Evolutionary conservation across 805 yeast species (phyloP).

Genomic region (Hanseniaspora taiwanica): DNA sequence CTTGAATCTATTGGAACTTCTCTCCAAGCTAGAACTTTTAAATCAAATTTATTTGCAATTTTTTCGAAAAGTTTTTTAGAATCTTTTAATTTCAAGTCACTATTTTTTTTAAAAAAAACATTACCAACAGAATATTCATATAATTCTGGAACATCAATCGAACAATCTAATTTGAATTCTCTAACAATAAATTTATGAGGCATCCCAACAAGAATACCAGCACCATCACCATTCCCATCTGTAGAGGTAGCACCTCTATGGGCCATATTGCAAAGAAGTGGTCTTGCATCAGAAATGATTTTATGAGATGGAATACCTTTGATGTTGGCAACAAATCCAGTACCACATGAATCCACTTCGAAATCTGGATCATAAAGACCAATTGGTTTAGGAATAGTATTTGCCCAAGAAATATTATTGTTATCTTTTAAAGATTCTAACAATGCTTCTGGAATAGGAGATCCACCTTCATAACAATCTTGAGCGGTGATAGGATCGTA

Average conservation of each 20-base stretch:
- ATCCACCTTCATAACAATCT: constrained; percentile 21
- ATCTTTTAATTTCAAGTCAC: constrained; percentile 47
- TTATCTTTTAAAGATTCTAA: constrained; percentile 8
- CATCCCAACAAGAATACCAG: constrained; percentile 87
- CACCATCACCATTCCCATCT: constrained; percentile 98
- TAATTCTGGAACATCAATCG: constrained; percentile 53
- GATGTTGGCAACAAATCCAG: constrained; percentile 91
- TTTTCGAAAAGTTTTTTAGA: constrained; percentile 69
- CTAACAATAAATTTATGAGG: constrained; percentile 80
- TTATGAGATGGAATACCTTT: constrained; percentile 82
- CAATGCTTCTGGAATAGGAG: constrained; percentile 7
- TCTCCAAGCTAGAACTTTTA: constrained; percentile 89
- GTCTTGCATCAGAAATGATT: constrained; percentile 81
- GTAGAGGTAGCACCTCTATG: constrained; percentile 97
- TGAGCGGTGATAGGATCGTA: constrained; percentile 15
- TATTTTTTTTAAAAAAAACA: constrained; percentile 80
- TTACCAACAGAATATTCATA: constrained; percentile 96
- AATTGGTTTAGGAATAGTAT: constrained; percentile 69
- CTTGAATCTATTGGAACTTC: constrained; percentile 89
- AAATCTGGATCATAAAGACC: constrained; percentile 88
- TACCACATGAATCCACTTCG: constrained; percentile 98
- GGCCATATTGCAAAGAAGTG: constrained; percentile 89
- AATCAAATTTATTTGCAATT: constrained; percentile 62
- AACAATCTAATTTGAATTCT: constrained; percentile 65
- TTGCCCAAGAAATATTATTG: constrained; percentile 78